Conservation (phyloP, 2,329 filamentous ascomycete species). For the Talaromyces islandicus region DNA sequence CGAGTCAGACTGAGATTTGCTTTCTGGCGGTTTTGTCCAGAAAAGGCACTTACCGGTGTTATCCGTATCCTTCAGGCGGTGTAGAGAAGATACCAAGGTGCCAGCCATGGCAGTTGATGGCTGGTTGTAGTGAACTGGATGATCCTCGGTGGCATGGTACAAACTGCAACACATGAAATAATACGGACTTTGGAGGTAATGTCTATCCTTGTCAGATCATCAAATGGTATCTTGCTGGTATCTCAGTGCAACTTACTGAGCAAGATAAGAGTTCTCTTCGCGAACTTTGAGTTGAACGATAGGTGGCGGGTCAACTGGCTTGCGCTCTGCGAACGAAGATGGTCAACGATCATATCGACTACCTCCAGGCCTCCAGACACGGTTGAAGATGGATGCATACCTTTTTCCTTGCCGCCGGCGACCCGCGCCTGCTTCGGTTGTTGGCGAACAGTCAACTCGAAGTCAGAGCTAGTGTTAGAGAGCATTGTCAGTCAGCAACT, state of each 20-base stretch:
- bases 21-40: not conserved
- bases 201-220: constrained; percentile 32
- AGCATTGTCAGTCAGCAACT: constrained; percentile 30
- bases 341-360: not conserved
- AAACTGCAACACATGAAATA: constrained; percentile 57
- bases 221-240: constrained; percentile 1
- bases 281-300: constrained; percentile 65
- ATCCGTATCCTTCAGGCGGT: constrained; percentile 71
- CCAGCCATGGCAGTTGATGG: constrained; percentile 58
- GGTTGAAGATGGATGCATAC: constrained; percentile 34
- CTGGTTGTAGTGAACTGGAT: constrained; percentile 32
- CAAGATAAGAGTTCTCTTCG: constrained; percentile 41
- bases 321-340: constrained; percentile 54
- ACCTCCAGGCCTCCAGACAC: not conserved
- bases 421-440: constrained; percentile 63
- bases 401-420: constrained; percentile 68
- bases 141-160: constrained; percentile 45
- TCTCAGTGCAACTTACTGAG: constrained; percentile 50
- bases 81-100: constrained; percentile 71
- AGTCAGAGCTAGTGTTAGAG: constrained; percentile 45
- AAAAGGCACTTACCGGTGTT: constrained; percentile 48
- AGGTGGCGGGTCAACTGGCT: constrained; percentile 78
- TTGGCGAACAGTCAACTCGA: constrained; percentile 57
- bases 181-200: constrained; percentile 60
- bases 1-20: not conserved